Base-by-base conservation (phyloP, 2,329 filamentous ascomycete genomes). In the Venturia aucupariae region DNA sequence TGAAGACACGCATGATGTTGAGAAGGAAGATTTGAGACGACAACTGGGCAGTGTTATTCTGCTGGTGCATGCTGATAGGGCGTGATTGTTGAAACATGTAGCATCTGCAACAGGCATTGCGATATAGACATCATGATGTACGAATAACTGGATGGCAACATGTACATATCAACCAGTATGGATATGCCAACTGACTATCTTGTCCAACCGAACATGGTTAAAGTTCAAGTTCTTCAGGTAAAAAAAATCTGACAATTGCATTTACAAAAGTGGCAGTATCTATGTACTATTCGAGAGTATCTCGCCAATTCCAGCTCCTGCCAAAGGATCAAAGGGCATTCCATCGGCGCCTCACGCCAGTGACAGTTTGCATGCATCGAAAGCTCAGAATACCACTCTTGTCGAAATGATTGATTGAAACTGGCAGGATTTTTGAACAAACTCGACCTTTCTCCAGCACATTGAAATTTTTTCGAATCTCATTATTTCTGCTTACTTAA, bases 1-100 rank as follows among this genome's bases (percentile, higher is more conserved):
- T 0, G 94, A 99, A 75, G 92, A 99, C 76, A 96, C 92, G 35
- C 94, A 99, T 77, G 94, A 99, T 79, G 94, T 99, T 0, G 89
- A 96, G 71, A 90, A 87, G 75, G 93, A 96, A 76, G 94, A 99
- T 75, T 70, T 97, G 68, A 84, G 86, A 72, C 83, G 93, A 71
- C 94, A 97, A 78, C 78, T 97, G 66, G 94, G 93, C 17, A 95
- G 91, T 73, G 90, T 91, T 13, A 82, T 96, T 19, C 73, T 97
- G 71, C 78, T 97, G 61, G 89, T 97, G 11, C 87, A 71, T 61
- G 75, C 75, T 17, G 64, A 65, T 19, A 24, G 44, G 10, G 55
- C 41, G 42, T 61, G 51, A 57, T 57, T 19, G 27, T n/a, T 27
- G 11, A 4, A 42, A 51, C 2, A 4, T 11, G 0, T 35, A 10